phyloP scores from a whole-genome alignment of 1,284 basidiomycete genomes.

The Athelia psychrophila region DNA sequence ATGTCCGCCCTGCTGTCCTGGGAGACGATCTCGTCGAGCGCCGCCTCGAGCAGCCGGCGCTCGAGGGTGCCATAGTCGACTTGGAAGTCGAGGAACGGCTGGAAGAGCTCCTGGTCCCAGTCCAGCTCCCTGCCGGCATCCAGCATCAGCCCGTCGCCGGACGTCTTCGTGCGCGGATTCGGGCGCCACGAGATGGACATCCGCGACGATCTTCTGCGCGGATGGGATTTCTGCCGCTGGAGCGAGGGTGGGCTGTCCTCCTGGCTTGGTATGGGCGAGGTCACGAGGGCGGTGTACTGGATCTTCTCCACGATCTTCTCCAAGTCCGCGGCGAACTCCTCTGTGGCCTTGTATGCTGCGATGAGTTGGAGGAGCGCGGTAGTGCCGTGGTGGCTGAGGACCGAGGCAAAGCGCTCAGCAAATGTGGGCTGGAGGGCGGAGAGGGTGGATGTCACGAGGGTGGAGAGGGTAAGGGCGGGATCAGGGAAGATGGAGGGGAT shows the following conservation, averaged over 20 bases:
- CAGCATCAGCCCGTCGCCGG: conserved; percentile 6
- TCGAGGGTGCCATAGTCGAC: conserved; percentile 80
- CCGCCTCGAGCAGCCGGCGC: conserved; percentile 59
- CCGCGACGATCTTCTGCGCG: conserved; percentile 58
- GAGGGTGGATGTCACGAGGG: conserved; percentile 79
- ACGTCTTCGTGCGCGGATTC: conserved; percentile 27
- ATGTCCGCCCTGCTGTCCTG: conserved; percentile 34
- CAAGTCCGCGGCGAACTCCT: conserved; percentile 73
- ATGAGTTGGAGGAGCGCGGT: conserved; percentile 70
- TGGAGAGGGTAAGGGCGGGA: conserved; percentile 68
- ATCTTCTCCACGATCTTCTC: conserved; percentile 79
- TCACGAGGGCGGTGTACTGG: conserved; percentile 38
- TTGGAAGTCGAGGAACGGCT: conserved; percentile 90
- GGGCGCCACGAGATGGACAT: conserved; percentile 73
- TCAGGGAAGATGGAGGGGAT: conserved; percentile 84
- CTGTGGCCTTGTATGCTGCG: conserved; percentile 65
- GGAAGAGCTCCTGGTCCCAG: conserved; percentile 90
- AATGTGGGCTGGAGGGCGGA: conserved; percentile 79
- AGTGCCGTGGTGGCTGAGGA: conserved; percentile 64
- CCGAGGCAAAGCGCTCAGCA: conserved; percentile 67
- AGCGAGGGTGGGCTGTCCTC: conserved; percentile 16
- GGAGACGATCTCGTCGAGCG: conserved; percentile 43
- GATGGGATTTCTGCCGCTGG: conserved; percentile 15
- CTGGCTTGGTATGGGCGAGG: conserved; percentile 19
- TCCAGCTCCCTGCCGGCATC: conserved; percentile 43